Conservation (phyloP, 805 yeast genomes). For the Cyberlindnera samutprakarnensis region DNA sequence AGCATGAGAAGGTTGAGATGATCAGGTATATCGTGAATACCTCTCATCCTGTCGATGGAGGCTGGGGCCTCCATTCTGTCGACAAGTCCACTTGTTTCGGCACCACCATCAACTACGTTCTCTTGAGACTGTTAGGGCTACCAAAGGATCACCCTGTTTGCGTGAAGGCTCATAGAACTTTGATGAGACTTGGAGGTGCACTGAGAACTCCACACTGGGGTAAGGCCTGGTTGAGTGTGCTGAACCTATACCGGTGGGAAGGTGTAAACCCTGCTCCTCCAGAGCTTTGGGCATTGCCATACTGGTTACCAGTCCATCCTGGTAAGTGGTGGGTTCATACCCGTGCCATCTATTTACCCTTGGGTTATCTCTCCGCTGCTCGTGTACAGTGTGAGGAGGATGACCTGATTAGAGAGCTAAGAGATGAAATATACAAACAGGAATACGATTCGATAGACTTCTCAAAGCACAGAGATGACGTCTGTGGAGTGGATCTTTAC, state of each 20-base stretch:
- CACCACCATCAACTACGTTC: constrained; percentile 79
- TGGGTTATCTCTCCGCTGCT: constrained; percentile 70
- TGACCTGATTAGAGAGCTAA: constrained; percentile 55
- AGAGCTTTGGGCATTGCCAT: constrained; percentile 86
- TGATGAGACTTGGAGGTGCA: constrained; percentile 81
- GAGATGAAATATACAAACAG: constrained; percentile 68
- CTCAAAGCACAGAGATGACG: constrained; percentile 63
- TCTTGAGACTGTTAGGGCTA: constrained; percentile 75
- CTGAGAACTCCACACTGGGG: constrained; percentile 96
- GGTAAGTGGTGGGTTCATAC: constrained; percentile 99
- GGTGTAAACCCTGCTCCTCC: constrained; percentile 99
- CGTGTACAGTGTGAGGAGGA: constrained; percentile 49
- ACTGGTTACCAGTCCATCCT: constrained; percentile 78
- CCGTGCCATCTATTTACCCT: constrained; percentile 79
- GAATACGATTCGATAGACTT: constrained; percentile 60
- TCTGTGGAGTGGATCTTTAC: constrained; percentile 87
- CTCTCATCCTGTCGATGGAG: constrained; percentile 98
- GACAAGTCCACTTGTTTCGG: constrained; percentile 97
- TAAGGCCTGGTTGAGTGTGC: constrained; percentile 76
- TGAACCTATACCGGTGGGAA: constrained; percentile 85
- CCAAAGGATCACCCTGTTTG: constrained; percentile 69
- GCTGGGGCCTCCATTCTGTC: constrained; percentile 93
- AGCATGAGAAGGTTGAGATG: constrained; percentile 58
- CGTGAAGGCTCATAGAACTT: constrained; percentile 62
- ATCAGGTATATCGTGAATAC: constrained; percentile 83